Percentiles rank a stretch among this genome's conserved stretches.
Evolutionary conservation across 202 grass and related monocot genomes (phyloP).

Genomic region (Schoenoplectus triqueter): DNA sequence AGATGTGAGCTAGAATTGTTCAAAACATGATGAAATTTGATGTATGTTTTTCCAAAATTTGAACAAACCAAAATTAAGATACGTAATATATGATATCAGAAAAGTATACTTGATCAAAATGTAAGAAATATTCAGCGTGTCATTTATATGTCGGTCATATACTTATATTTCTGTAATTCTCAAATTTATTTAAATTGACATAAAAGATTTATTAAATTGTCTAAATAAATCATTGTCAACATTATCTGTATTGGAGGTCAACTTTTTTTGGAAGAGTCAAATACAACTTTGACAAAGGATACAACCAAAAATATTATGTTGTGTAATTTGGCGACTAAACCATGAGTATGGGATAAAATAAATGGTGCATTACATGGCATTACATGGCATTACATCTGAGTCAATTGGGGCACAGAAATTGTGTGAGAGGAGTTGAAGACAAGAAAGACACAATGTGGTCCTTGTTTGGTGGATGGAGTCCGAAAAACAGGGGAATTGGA

Average conservation of each 20-base stretch:
- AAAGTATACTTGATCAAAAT: too few relatives aligned
- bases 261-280: not conserved
- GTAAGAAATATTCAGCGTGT: too few relatives aligned
- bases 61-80: too few relatives aligned
- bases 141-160: not conserved
- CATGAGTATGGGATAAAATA: not conserved
- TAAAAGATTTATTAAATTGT: not conserved
- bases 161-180: not conserved
- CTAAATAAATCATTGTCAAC: not conserved
- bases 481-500: slow-evolving; percentile 9
- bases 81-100: too few relatives aligned
- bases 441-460: slow-evolving; percentile 36
- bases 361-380: not conserved
- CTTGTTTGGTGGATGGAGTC: slow-evolving; percentile 10
- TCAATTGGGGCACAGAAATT: slow-evolving; percentile 36
- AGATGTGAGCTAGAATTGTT: not conserved
- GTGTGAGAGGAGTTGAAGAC: slow-evolving; percentile 30
- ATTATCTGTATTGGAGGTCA: not conserved
- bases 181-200: not conserved
- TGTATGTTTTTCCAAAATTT: too few relatives aligned
- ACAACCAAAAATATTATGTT: not conserved
- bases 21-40: not conserved
- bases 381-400: not conserved
- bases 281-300: slow-evolving; percentile 23
- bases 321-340: slow-evolving; percentile 8